Conservation (phyloP, 441 rosid genomes). For the Erodium trifolium region DNA sequence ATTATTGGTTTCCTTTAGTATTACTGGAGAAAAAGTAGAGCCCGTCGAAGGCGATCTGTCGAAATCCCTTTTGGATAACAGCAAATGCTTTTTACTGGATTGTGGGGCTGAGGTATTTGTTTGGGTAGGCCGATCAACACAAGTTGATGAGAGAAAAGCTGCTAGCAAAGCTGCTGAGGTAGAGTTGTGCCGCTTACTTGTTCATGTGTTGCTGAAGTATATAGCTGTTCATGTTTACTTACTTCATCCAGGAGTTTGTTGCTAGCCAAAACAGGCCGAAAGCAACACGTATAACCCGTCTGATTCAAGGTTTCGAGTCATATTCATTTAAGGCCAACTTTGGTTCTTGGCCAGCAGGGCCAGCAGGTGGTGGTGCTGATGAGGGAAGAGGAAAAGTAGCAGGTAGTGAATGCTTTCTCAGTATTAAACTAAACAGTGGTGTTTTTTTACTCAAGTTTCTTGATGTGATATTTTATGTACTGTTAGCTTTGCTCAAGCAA, state of each 20-base stretch:
- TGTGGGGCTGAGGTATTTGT: conserved; percentile 83
- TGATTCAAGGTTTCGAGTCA: conserved; percentile 94
- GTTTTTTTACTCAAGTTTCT: conserved; percentile 21
- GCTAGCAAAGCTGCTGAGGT: conserved; percentile 85
- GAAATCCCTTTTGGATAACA: conserved; percentile 77
- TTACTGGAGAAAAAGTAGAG: conserved; percentile 53
- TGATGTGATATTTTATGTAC: conserved; percentile 15
- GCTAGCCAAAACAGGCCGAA: conserved; percentile 75
- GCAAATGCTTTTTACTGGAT: conserved; percentile 75
- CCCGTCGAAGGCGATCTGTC: conserved; percentile 74
- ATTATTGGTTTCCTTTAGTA: conserved; percentile 32
- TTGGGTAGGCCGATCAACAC: conserved; percentile 97
- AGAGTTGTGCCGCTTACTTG: conserved; percentile 19
- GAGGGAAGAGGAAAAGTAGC: conserved; percentile 99
- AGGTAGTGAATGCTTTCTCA: conserved; percentile 35
- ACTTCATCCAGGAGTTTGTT: conserved; percentile 61
- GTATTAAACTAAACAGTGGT: conserved; percentile 12
- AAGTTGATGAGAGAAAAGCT: conserved; percentile 91
- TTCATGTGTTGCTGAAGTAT: conserved; percentile 17
- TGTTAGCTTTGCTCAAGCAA: conserved; percentile 89
- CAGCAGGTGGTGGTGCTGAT: conserved; percentile 64
- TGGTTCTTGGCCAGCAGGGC: conserved; percentile 91
- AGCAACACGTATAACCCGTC: conserved; percentile 62
- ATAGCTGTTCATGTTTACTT: conserved; percentile 22
- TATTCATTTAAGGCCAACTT: conserved; percentile 85